Conservation (phyloP, 495 filamentous ascomycete genomes). For the Platismatia glauca region DNA sequence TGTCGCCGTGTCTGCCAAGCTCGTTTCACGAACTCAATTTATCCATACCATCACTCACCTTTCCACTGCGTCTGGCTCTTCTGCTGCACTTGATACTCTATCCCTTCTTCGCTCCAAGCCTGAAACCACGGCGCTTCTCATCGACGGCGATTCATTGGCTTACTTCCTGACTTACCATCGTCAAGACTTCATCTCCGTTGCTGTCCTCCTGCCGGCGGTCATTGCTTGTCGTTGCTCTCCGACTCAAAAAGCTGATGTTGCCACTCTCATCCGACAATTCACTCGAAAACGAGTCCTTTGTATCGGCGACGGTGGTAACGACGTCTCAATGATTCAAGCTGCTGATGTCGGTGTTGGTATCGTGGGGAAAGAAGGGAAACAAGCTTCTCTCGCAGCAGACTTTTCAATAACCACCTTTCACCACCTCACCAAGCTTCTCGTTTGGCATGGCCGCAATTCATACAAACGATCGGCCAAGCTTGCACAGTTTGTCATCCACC, state of each 20-base stretch:
- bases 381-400: slow-evolving; percentile 90
- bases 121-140: slow-evolving; percentile 76
- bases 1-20: slow-evolving; percentile 86
- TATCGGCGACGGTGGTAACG: slow-evolving; percentile 96
- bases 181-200: slow-evolving; percentile 75
- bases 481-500: slow-evolving; percentile 96
- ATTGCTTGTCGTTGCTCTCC: slow-evolving; percentile 96
- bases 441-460: slow-evolving; percentile 95
- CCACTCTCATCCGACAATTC: slow-evolving; percentile 78
- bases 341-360: slow-evolving; percentile 97
- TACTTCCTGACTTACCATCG: slow-evolving; percentile 76
- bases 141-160: slow-evolving; percentile 84
- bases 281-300: slow-evolving; percentile 92
- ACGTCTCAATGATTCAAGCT: slow-evolving; percentile 98
- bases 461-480: slow-evolving; percentile 96
- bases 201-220: slow-evolving; percentile 81
- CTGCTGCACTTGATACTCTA: slow-evolving; percentile 70
- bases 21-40: slow-evolving; percentile 91
- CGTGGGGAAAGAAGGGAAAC: slow-evolving; percentile 93
- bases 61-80: slow-evolving; percentile 30
- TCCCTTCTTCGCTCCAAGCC: slow-evolving; percentile 82
- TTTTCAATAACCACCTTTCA: slow-evolving; percentile 93
- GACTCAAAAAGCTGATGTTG: slow-evolving; percentile 92
- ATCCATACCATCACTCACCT: slow-evolving; percentile 88
- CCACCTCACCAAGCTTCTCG: slow-evolving; percentile 90